Base-by-base conservation (phyloP, 768 basidiomycete genomes). In the Thelephora aurantiotincta region DNA sequence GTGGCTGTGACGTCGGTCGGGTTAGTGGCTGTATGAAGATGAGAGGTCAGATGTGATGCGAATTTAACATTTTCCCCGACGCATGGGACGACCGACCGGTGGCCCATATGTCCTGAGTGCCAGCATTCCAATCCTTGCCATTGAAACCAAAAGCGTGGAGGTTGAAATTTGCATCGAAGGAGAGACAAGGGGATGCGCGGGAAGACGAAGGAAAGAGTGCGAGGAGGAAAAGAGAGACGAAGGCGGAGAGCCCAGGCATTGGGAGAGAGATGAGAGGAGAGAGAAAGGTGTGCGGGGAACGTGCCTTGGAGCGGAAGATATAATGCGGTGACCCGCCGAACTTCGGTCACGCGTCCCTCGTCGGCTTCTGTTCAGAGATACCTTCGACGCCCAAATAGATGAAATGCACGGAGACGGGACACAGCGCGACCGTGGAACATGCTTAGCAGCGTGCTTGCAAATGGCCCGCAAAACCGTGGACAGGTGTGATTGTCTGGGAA, bases 61-160 rank as follows among this genome's bases (percentile, higher is more conserved):
- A n/a, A n/a, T 33, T 1, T 43, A 44, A n/a, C 26, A 48, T 11
- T 11, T 20, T 6, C 12, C 16, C 13, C 33, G 12, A 30, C 14
- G n/a, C 9, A 23, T 22, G 33, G 26, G 22, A 55, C 65, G 50
- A n/a, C n/a, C n/a, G 53, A 74, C 68, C 66, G 68, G 72, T 69
- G 14, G 67, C 59, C 89, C 89, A 96, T 4, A 73, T 68, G 55
- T 72, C 69, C 56, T 80, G 76, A 3, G 75, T 66, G 11, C 90
- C 87, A 44, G 85, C 79, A 54, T 75, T 78, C 68, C 83, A 92
- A 63, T 96, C 92, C 57, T 85, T 82, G 50, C 78, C 81, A 48
- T 80, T 75, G 51, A 88, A 75, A 47, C 85, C 87, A 60, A 97
- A 88, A 18, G 82, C 86, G 46, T 88, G 77, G 46, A 97, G 73